A percentile compares a stretch with the other conserved stretches of the same genome.
Conservation (phyloP, 1,284 basidiomycete species). For the Hemileia vastatrix region DNA sequence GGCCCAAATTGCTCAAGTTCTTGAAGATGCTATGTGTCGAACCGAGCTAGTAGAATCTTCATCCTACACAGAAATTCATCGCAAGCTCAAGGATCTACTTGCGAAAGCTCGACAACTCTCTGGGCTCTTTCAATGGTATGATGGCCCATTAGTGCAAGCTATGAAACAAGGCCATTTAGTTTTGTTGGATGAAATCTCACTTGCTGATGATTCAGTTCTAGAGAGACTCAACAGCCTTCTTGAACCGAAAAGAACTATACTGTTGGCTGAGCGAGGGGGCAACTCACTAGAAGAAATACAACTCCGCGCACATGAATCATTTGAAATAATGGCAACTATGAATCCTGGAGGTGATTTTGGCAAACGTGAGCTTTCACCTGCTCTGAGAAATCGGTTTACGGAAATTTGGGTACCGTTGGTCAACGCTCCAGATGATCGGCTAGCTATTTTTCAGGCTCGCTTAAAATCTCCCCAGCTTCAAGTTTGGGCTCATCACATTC, state of each 20-base stretch:
- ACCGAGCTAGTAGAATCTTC: too few relatives aligned
- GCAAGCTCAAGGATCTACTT: conserved; percentile 49
- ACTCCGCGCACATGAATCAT: conserved; percentile 58
- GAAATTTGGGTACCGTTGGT: conserved; percentile 97
- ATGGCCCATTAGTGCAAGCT: conserved; percentile 86
- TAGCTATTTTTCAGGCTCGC: conserved; percentile 64
- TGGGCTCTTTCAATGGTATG: conserved; percentile 93
- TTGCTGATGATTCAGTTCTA: conserved; percentile 96
- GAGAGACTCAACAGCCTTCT: conserved; percentile 95
- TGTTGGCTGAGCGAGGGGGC: conserved; percentile 86
- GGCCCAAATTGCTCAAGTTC: too few relatives aligned
- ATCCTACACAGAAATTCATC: too few relatives aligned
- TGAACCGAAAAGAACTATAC: conserved; percentile 77
- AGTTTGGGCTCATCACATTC: conserved; percentile 56
- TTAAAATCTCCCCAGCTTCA: conserved; percentile 51
- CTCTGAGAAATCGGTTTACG: conserved; percentile 93
- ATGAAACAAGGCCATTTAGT: conserved; percentile 81
- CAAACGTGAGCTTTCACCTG: conserved; percentile 96
- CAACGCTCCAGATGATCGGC: conserved; percentile 63
- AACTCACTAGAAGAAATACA: conserved; percentile 59
- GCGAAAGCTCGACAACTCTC: conserved; percentile 49
- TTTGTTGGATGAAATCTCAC: conserved; percentile 90
- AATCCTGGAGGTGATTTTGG: conserved; percentile 99
- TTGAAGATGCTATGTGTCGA: too few relatives aligned
- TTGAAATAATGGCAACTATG: conserved; percentile 96